Conservation (phyloP, 495 filamentous ascomycete genomes). For the Lasiosphaeria hispida region DNA sequence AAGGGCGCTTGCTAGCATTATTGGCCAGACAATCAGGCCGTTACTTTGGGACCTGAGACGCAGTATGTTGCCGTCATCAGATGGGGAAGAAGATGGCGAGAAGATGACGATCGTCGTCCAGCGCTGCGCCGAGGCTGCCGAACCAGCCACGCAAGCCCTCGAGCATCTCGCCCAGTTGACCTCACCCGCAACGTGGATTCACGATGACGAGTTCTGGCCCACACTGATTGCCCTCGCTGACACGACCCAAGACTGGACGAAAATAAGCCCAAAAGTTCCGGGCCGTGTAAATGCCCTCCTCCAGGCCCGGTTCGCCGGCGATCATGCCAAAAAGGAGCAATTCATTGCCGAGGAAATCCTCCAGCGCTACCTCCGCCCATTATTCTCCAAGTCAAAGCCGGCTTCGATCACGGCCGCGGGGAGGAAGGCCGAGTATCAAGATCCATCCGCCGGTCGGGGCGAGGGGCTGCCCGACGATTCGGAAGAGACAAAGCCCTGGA, state of each 20-base stretch:
- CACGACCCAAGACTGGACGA: constrained; percentile 54
- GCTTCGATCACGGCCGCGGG: constrained; percentile 60
- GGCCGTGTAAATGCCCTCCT: constrained; percentile 42
- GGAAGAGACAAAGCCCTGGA: constrained; percentile 71
- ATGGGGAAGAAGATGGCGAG: constrained; percentile 7
- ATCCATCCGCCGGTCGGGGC: constrained; percentile 36
- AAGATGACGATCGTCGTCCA: not conserved
- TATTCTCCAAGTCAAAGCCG: constrained; percentile 66
- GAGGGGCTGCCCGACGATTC: constrained; percentile 43
- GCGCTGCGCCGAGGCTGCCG: constrained; percentile 9
- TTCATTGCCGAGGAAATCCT: constrained; percentile 58
- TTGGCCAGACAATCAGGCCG: too few species aligned
- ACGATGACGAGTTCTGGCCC: constrained; percentile 23
- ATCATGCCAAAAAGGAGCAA: constrained; percentile 10
- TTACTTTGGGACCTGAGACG: too few species aligned
- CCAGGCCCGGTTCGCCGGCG: constrained; percentile 32
- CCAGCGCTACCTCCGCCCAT: constrained; percentile 55
- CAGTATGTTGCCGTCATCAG: not conserved
- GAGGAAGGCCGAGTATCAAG: constrained; percentile 54
- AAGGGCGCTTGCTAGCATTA: too few species aligned
- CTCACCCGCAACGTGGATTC: not conserved
- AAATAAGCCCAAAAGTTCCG: constrained; percentile 14
- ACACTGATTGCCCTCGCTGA: constrained; percentile 48
- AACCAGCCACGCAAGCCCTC: constrained; percentile 12
- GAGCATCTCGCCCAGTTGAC: constrained; percentile 10